These are phyloP conservation scores for Globisporangium splendens DNA, from an alignment of 352 stramenopile genomes.

Conservation along the genomic window DNA sequence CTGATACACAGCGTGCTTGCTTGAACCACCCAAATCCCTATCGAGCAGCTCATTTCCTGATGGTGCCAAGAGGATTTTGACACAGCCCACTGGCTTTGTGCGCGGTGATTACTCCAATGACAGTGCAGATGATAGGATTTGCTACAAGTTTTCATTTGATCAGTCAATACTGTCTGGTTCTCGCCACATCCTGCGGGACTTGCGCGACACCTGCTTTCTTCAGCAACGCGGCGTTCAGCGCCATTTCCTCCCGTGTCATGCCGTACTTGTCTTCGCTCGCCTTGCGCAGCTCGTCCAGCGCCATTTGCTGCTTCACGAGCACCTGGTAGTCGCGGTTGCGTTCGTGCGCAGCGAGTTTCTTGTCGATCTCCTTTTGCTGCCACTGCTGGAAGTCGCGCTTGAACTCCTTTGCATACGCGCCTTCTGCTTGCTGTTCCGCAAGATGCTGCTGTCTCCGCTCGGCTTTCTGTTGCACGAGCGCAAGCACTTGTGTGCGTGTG, in stretches of 20 bases:
- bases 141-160: no score
- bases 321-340: conserved; percentile 37
- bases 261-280: conserved; percentile 61
- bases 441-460: conserved; percentile 28
- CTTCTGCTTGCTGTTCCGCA: conserved; percentile 31
- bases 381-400: conserved; percentile 44
- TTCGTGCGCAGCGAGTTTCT: conserved; percentile 26
- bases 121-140: no score
- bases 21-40: no score
- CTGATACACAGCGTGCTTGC: no score
- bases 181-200: conserved; percentile 5
- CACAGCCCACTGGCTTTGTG: no score
- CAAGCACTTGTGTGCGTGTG: conserved; percentile 28
- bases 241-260: conserved; percentile 58
- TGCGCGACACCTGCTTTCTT: conserved; percentile 25
- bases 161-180: conserved; percentile 3
- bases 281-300: conserved; percentile 27
- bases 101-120: no score
- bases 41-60: no score
- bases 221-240: conserved; percentile 49
- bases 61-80: conserved; percentile 3
- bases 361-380: conserved; percentile 31
- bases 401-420: conserved; percentile 37
- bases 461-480: conserved; percentile 39
- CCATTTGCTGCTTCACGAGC: conserved; percentile 52